Base-by-base conservation (phyloP, 345 rosid species). In the Populus simonii region DNA sequence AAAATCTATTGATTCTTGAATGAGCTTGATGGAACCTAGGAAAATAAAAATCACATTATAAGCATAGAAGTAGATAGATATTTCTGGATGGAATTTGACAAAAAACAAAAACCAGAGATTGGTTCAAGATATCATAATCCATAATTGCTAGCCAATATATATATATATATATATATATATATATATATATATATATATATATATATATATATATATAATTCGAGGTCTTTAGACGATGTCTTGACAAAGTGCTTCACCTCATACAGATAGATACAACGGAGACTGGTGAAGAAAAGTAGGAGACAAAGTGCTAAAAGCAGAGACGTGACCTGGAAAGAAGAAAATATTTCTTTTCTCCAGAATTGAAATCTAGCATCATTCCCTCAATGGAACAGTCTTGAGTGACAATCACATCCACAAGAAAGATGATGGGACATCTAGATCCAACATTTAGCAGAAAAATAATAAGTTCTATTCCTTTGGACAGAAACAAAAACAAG, bases 21-120 rank as follows among this genome's bases (percentile, higher is more conserved):
- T 75, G 89, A 85, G 81, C 82, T 85, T 72, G 96, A 84, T 12
- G 91, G 85, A 53, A 90, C 89, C 96, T 89, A 91, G 72, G 72
- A 35, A 35, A 13, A 9, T 1, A 29, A 43, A 16, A 62, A 3
- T 23, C 72, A 66, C 8, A 41, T 31, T 35, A 77, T 66, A 20
- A 74, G 18, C 38, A 35, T 49, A 66, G 63, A 13, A 31, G 29
- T 17, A 59, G 55, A 39, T 31, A 27, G 31, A 45, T 25, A 70
- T 11, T 72, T 51, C 1, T 13, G 2, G 57, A 70, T 38, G 11
- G 36, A 36, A 73, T 36, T 31, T 31, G 33, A 31, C 33, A 31
- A 31, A 31, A 31, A 31, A 31, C 33, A 31, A 31, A 31, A 31
- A 31, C 4, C 33, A 2, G 33, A 31, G 33, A 31, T 31, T 31